Evolutionary conservation across 768 basidiomycete genomes (phyloP), one percentile per base, ranked within the genome.

Genomic region (Termitomyces bulborhizus): DNA sequence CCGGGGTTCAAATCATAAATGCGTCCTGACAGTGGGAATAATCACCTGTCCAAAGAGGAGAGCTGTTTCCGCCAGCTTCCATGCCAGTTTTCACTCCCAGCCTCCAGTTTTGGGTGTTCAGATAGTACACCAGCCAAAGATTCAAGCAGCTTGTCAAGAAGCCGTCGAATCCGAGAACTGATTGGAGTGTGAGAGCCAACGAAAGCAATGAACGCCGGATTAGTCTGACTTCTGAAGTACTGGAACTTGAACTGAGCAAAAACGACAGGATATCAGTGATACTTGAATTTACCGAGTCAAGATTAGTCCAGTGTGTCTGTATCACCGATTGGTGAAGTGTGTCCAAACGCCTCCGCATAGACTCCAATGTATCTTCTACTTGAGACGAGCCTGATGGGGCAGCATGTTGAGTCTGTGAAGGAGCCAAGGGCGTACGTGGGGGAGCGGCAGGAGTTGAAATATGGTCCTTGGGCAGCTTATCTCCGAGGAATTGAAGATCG

Each of bases 41-140:
- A 44, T 51, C 42, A 60, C 59, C 59, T 60, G 32, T 54, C 54
- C 50, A 60, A 37, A 13, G 59, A 60, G 6, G 46, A 37, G 40
- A 57, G 54, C 29, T 55, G 46, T 6, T 48, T 57, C 7, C 12
- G 31, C 46, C 46, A 43, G 18, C 51, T 55, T 41, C 12, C 45
- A 16, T 49, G 53, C 59, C 59, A 60, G 32, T 37, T 50, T 9
- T 44, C 46, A 24, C 45, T 57, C 36, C 44, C 51, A 4, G 34
- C 8, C 18, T 52, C 45, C 45, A 54, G 7, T 4, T 54, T 31
- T 7, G 34, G 12, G 4, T 9, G 15, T 3, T 15, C 40, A 5
- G 32, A 26, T 3, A 46, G 24, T 15, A n/a, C 31, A 16, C 40
- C 39, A 2, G 21, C 34, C 11, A 56, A 3, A 6, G 42, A 56